Base-by-base conservation (phyloP, 257 asterid genomes). In the Craterostigma plantagineum region DNA sequence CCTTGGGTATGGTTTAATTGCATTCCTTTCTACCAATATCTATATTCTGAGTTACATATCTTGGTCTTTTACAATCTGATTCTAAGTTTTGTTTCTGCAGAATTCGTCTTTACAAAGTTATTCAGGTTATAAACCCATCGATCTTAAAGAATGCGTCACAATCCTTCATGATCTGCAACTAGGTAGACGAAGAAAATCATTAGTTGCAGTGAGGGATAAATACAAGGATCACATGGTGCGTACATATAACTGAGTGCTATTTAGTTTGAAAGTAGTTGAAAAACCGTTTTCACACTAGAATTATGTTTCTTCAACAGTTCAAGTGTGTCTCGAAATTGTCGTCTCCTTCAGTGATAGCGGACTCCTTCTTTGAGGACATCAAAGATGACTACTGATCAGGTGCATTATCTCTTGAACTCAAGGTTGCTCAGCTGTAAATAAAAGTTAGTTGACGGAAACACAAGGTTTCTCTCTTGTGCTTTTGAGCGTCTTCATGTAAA, bases 201-300 rank as follows among this genome's bases (percentile, higher is more conserved):
- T 71, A 63, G 57, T 60, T 18, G 85, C 93, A 1, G 61, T 70
- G 48, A 67, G 92, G 64, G 93, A 76, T 30, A 87, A 81, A 53
- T 87, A 87, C 64, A 72, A 66, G 38, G 76, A 79, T 18, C 81
- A 72, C 46, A 76, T 67, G 96, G 94, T 85, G 38, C 38, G 47
- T 15, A 34, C 11, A 7, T 30, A 10, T 17, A 15, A 14, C 33
- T 43, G n/a, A n/a, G n/a, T n/a, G n/a, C n/a, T n/a, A n/a, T n/a
- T 39, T 38, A 12, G 27, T 45, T n/a, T n/a, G n/a, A n/a, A n/a
- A n/a, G n/a, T n/a, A n/a, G n/a, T n/a, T n/a, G n/a, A n/a, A n/a
- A n/a, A n/a, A n/a, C n/a, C n/a, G n/a, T n/a, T 23, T 23, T 6
- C 30, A 2, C 30, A 23, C 30, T 23, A 23, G 6, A 23, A 23